Evolutionary conservation across 371 early-diverging fungal genomes (phyloP), one percentile per base, ranked within the genome.

Genomic region (Neoconidiobolus thromboides): DNA sequence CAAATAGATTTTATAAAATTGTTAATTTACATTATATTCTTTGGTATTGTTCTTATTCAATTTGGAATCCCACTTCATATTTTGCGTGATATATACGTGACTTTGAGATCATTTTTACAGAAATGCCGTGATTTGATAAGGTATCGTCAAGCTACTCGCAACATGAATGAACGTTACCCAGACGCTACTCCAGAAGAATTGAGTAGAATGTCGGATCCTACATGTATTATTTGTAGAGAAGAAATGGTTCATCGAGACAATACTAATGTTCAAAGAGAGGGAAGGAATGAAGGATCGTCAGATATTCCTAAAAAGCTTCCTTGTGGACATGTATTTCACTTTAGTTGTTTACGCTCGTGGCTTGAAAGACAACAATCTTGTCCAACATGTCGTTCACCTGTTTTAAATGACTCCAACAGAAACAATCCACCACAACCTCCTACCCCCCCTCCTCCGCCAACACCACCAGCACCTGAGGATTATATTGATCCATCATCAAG

Each of bases 301-400:
- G 81, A 84, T 66, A 79, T 80, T 1, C 91, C 96, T 2, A 98
- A 98, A 70, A 90, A 87, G 57, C 75, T 98, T 14, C 87, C 87
- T 4, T 99, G 99, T 70, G 91, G 93, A 0, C 99, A 99, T 66
- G 81, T 94, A 7, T 98, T 99, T 69, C 99, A 99, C 71, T 86
- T 95, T 60, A 85, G 82, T 54, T 99, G 99, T 69, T 73, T 99
- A 60, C 76, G 93, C 56, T 90, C 89, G 68, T 99, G 99, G 99
- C 77, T 98, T 42, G 98, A 98, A 69, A 70, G 97, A 62, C 99
- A 99, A 70, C 97, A 95, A 65, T 87, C 85, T 56, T 99, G 99
- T 66, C 99, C 99, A 1, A 96, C 98, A 2, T 99, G 99, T 75
- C 77, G 83, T 55, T 61, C 66, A 43, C 65, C 65, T 10, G 75